Percentiles rank a stretch among this genome's conserved stretches.
phyloP scores from a whole-genome alignment of 2,329 filamentous ascomycete genomes.

The Saccharata proteae region DNA sequence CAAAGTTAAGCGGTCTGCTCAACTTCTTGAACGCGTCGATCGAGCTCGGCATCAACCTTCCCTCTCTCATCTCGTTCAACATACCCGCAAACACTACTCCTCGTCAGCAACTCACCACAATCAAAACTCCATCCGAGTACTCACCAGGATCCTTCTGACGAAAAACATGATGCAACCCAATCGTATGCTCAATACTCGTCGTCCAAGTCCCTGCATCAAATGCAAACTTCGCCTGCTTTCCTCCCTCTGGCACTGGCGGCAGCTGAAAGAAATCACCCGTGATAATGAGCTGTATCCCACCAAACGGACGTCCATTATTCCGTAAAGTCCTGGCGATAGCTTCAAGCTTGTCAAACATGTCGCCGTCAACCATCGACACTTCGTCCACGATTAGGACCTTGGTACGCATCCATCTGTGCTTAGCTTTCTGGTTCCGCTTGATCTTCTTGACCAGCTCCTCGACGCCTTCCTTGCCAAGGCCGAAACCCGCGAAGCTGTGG shows the following conservation, averaged over 20 bases:
- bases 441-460: conserved; percentile 80
- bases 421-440: conserved; percentile 74
- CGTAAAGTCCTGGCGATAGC: conserved; percentile 73
- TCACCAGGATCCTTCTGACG: conserved; percentile 73
- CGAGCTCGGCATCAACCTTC: conserved; percentile 64
- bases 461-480: conserved; percentile 80
- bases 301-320: conserved; percentile 86
- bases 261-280: conserved; percentile 98
- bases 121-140: background rate
- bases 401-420: conserved; percentile 75
- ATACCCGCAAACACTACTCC: conserved; percentile 68
- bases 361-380: conserved; percentile 96
- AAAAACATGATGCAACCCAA: conserved; percentile 89
- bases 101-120: conserved; percentile 22
- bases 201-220: conserved; percentile 90
- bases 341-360: conserved; percentile 92
- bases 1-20: conserved; percentile 51
- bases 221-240: conserved; percentile 68
- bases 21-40: conserved; percentile 65
- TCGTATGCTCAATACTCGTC: conserved; percentile 88
- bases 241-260: conserved; percentile 76
- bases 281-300: conserved; percentile 88
- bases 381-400: conserved; percentile 88
- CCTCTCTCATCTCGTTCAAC: conserved; percentile 96
- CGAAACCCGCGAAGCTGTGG: conserved; percentile 93